Percentiles rank a stretch among this genome's conserved stretches.
Conservation (phyloP, 2,329 filamentous ascomycete genomes). For the Phialemoniopsis sp. region DNA sequence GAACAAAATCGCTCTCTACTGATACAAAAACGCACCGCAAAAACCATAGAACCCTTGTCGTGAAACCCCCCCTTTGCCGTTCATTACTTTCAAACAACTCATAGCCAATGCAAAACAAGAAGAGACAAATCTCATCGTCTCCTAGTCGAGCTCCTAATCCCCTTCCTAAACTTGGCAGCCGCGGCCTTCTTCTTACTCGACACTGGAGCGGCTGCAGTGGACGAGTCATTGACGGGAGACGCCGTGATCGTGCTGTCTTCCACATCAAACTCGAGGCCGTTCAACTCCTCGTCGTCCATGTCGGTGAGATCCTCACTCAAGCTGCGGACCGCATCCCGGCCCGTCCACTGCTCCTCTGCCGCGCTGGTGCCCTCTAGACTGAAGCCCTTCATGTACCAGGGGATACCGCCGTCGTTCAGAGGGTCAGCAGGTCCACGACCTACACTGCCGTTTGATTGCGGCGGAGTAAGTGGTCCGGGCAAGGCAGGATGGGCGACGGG, state of each 20-base stretch:
- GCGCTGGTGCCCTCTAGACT: conserved; percentile 77
- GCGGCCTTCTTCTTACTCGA: conserved; percentile 10
- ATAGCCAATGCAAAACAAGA: not conserved
- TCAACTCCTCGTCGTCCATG: conserved; percentile 85
- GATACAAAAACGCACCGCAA: no score
- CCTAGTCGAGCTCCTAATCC: conserved; percentile 23
- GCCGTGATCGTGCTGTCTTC: conserved; percentile 42
- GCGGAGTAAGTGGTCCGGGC: conserved; percentile 58
- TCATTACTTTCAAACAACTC: not conserved
- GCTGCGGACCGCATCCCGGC: conserved; percentile 59
- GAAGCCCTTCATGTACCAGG: conserved; percentile 84
- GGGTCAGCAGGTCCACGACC: conserved; percentile 43
- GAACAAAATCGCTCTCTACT: no score
- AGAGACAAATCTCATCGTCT: conserved; percentile 14
- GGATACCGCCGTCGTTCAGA: conserved; percentile 70
- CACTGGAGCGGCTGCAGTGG: conserved; percentile 1
- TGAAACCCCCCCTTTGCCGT: no score
- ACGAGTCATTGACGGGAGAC: conserved; percentile 17
- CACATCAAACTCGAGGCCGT: conserved; percentile 58
- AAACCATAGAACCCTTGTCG: no score
- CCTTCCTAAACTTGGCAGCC: conserved; percentile 19
- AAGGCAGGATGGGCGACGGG: conserved; percentile 17
- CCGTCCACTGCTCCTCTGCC: conserved; percentile 68
- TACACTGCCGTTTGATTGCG: conserved; percentile 58
- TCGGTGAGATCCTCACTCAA: conserved; percentile 89